phyloP scores from a whole-genome alignment of 495 filamentous ascomycete species.

The Penicillium psychrofluorescens region DNA sequence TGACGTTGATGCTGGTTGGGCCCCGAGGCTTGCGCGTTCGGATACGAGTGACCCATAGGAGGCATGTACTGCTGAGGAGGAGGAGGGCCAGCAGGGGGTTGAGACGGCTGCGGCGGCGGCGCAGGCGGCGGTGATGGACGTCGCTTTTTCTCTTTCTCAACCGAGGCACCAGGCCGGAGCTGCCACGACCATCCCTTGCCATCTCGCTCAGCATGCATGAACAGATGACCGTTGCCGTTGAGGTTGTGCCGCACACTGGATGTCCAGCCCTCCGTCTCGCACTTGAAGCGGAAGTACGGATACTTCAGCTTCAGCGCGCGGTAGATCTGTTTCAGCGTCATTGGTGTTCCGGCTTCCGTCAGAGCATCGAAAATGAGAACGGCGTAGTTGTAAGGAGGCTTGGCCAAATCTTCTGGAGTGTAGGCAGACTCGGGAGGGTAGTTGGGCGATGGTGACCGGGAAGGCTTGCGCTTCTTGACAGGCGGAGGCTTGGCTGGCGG shows the following conservation, averaged over 20 bases:
- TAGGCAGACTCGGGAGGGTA: conserved; percentile 69
- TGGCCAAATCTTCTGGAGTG: conserved; percentile 75
- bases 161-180: conserved; percentile 52
- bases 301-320: conserved; percentile 79
- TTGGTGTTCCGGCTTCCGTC: conserved; percentile 57
- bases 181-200: conserved; percentile 69
- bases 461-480: conserved; percentile 47
- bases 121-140: conserved; percentile 46
- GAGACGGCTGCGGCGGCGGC: conserved; percentile 29
- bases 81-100: conserved; percentile 26
- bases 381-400: conserved; percentile 82
- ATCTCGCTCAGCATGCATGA: conserved; percentile 73
- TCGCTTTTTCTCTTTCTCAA: conserved; percentile 65
- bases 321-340: conserved; percentile 93
- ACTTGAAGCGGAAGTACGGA: conserved; percentile 81
- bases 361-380: conserved; percentile 87
- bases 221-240: conserved; percentile 73
- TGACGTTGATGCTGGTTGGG: conserved; percentile 27
- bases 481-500: conserved; percentile 39
- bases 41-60: conserved; percentile 30
- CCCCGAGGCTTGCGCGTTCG: conserved; percentile 22
- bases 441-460: conserved; percentile 62
- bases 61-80: conserved; percentile 37
- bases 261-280: conserved; percentile 84
- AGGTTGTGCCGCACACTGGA: conserved; percentile 96